Conservation (phyloP, 768 basidiomycete species). For the Dentipellis sp. region DNA sequence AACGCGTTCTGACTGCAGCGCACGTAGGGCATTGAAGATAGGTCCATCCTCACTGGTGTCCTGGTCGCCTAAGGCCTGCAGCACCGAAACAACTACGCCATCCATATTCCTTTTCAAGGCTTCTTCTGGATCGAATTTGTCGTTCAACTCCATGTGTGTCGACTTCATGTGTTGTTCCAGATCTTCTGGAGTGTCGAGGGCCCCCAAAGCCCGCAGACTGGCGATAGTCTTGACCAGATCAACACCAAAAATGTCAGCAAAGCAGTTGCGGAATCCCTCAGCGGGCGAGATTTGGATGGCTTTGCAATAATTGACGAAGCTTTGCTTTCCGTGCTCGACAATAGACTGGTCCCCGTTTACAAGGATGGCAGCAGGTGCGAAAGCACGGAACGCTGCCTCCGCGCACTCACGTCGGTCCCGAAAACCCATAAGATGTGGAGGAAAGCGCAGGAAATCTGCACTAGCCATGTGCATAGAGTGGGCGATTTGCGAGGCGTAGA, state of each 20-base stretch:
- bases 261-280: conserved; percentile 52
- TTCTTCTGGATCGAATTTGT: conserved; percentile 24
- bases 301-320: conserved; percentile 57
- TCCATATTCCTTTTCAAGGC: conserved; percentile 40
- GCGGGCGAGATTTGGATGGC: conserved; percentile 36
- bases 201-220: conserved; percentile 7
- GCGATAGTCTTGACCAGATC: conserved; percentile 43
- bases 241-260: conserved; percentile 62
- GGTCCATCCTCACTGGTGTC: conserved; percentile 44
- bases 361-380: conserved; percentile 61
- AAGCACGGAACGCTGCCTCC: conserved; percentile 51
- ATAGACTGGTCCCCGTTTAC: conserved; percentile 24
- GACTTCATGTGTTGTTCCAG: conserved; percentile 28
- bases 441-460: conserved; percentile 47
- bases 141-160: conserved; percentile 22
- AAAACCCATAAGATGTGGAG: conserved; percentile 72
- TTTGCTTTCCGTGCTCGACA: conserved; percentile 27
- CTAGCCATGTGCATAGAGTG: conserved; percentile 46
- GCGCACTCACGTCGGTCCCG: conserved; percentile 56
- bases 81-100: conserved; percentile 44
- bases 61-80: conserved; percentile 61
- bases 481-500: conserved; percentile 72
- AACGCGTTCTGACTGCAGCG: conserved; percentile 26
- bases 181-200: conserved; percentile 16
- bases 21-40: conserved; percentile 38